These are phyloP conservation scores for Fusarium stilboides DNA, from an alignment of 2,329 filamentous ascomycete species.

Conservation along the genomic window DNA sequence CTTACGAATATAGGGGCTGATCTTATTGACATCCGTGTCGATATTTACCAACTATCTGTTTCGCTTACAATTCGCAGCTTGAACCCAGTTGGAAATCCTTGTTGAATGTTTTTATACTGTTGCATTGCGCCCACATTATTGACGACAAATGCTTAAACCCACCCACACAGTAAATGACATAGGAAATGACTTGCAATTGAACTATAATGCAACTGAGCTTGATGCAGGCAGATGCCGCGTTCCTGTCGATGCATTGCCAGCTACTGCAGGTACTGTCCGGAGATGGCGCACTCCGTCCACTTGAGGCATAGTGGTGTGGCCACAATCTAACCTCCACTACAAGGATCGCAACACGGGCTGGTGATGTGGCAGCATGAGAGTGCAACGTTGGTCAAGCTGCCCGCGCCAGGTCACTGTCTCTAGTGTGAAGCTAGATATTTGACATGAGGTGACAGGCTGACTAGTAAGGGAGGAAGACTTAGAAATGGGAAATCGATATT, in stretches of 20 bases:
- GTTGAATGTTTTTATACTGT: neutral
- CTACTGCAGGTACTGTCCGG: slow-evolving; percentile 36
- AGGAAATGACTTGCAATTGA: neutral
- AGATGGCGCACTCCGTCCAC: slow-evolving; percentile 16
- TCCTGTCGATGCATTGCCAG: slow-evolving; percentile 18
- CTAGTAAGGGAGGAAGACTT: too few relatives aligned
- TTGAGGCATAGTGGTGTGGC: slow-evolving; percentile 28
- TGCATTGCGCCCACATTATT: neutral
- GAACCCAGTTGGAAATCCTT: neutral
- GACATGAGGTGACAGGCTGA: neutral
- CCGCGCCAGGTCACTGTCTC: too few relatives aligned
- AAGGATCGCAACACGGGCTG: slow-evolving; percentile 13
- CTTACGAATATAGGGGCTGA: neutral
- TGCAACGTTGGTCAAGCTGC: too few relatives aligned
- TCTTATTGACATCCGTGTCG: slow-evolving; percentile 2
- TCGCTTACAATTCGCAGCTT: neutral
- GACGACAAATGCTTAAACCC: neutral
- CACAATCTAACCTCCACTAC: slow-evolving; percentile 1
- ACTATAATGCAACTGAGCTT: slow-evolving; percentile 1
- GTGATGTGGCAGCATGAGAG: slow-evolving; percentile 3
- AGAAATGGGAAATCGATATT: too few relatives aligned
- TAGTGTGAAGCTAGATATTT: neutral
- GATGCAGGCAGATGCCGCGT: slow-evolving; percentile 23
- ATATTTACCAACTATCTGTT: neutral
- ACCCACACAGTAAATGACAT: neutral